A percentile compares a stretch with the other conserved stretches of the same genome.
Conservation (phyloP, 2,329 filamentous ascomycete genomes). For the Xylariales sp. region DNA sequence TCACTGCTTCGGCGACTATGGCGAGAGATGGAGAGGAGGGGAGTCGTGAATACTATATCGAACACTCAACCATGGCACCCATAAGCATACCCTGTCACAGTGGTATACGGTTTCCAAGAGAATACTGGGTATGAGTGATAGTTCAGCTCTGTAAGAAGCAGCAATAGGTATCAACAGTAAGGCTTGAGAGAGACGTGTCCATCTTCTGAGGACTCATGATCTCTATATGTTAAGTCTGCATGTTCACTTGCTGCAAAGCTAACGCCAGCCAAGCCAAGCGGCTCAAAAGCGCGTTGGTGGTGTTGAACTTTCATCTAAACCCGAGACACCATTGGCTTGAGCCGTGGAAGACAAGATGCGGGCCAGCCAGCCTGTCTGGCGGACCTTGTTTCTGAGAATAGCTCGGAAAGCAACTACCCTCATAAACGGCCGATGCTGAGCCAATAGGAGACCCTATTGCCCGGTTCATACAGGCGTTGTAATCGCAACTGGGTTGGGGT, state of each 20-base stretch:
- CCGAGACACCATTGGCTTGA: background rate
- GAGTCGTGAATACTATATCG: background rate
- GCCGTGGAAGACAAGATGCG: background rate
- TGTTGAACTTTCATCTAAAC: background rate
- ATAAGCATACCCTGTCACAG: background rate
- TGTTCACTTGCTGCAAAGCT: background rate
- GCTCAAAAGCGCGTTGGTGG: background rate
- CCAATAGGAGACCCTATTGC: background rate
- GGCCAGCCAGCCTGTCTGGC: background rate
- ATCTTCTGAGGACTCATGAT: background rate
- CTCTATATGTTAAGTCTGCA: background rate
- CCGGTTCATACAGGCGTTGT: too few species aligned
- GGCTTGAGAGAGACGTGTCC: too few species aligned
- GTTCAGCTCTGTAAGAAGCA: background rate
- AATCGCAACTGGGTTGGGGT: too few species aligned
- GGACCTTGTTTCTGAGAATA: constrained; percentile 5
- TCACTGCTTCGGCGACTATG: too few species aligned
- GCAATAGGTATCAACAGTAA: too few species aligned
- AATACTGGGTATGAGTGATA: background rate
- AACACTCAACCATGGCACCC: background rate
- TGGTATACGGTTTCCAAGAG: background rate
- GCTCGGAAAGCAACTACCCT: background rate
- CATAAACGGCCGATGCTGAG: background rate
- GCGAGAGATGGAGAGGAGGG: too few species aligned
- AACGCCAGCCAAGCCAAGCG: background rate